phyloP scores from a whole-genome alignment of 176 grass and related monocot species.

The Lolium multiflorum region DNA sequence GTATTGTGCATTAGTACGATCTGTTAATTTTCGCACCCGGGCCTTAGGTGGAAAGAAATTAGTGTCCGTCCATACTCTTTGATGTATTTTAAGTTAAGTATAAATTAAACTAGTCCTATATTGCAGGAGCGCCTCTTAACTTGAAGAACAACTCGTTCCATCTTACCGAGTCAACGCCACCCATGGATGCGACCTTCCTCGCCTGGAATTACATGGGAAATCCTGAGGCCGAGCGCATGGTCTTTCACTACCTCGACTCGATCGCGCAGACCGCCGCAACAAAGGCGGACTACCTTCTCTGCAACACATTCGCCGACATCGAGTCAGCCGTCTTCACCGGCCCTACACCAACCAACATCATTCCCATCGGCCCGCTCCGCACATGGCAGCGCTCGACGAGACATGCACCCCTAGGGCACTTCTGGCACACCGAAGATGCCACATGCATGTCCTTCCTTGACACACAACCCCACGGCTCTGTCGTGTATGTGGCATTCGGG shows the following conservation, averaged over 20 bases:
- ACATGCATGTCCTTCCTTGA: constrained; percentile 57
- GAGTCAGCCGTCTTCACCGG: constrained; percentile 39
- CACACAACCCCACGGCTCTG: constrained; percentile 42
- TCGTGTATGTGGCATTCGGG: constrained; percentile 61
- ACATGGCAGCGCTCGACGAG: neutral
- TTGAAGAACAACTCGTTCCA: constrained; percentile 22
- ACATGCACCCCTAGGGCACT: constrained; percentile 17
- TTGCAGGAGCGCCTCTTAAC: constrained; percentile 33
- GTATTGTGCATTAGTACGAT: neutral
- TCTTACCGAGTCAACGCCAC: neutral
- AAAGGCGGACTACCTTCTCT: constrained; percentile 49
- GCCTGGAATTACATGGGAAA: constrained; percentile 46
- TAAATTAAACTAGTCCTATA: neutral
- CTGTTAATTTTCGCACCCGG: neutral
- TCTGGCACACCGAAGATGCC: constrained; percentile 45
- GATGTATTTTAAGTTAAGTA: neutral
- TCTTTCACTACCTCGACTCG: constrained; percentile 44
- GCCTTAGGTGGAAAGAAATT: neutral
- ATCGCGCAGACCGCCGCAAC: neutral
- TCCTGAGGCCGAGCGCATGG: constrained; percentile 24
- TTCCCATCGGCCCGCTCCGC: constrained; percentile 53
- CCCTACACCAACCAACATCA: neutral
- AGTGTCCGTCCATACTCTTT: neutral
- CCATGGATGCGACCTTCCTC: constrained; percentile 36
- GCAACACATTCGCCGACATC: constrained; percentile 54